These are phyloP conservation scores for Hygrocybe coccinea DNA, from an alignment of 768 basidiomycete species.

Conservation along the genomic window DNA sequence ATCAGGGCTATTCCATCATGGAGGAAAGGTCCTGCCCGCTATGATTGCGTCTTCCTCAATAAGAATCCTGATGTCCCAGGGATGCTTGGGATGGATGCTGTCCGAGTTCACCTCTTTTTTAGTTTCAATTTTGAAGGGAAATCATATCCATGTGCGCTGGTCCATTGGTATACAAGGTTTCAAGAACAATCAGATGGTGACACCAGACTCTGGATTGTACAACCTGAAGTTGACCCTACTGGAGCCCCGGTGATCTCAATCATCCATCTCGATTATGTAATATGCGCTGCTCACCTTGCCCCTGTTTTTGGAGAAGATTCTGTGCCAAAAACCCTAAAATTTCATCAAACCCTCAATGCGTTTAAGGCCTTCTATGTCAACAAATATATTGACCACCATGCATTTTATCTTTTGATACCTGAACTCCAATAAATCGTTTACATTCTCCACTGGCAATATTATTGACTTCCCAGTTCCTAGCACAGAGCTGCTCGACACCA, in stretches of 20 bases:
- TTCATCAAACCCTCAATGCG: background rate
- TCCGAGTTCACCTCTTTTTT: constrained; percentile 27
- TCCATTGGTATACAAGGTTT: constrained; percentile 9
- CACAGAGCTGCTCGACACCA: too few species aligned
- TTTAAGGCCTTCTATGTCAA: constrained; percentile 19
- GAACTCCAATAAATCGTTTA: background rate
- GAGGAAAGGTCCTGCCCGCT: constrained; percentile 1
- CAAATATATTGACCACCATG: constrained; percentile 10
- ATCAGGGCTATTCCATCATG: constrained; percentile 16
- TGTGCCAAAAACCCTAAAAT: constrained; percentile 9
- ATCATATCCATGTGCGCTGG: constrained; percentile 10
- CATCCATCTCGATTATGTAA: constrained; percentile 27
- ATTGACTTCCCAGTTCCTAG: too few species aligned
- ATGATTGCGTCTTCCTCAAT: constrained; percentile 27
- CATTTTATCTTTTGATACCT: constrained; percentile 4
- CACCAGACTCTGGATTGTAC: constrained; percentile 17
- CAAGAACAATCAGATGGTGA: constrained; percentile 7
- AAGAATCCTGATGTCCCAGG: constrained; percentile 10
- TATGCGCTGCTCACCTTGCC: constrained; percentile 6
- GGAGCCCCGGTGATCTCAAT: background rate
- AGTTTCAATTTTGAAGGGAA: background rate
- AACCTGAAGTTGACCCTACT: constrained; percentile 11
- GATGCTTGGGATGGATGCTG: constrained; percentile 26
- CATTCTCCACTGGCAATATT: constrained; percentile 2
- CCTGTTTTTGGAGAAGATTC: constrained; percentile 12